phyloP scores from a whole-genome alignment of 805 yeast species.

The Nakazawaea anatomiae region DNA sequence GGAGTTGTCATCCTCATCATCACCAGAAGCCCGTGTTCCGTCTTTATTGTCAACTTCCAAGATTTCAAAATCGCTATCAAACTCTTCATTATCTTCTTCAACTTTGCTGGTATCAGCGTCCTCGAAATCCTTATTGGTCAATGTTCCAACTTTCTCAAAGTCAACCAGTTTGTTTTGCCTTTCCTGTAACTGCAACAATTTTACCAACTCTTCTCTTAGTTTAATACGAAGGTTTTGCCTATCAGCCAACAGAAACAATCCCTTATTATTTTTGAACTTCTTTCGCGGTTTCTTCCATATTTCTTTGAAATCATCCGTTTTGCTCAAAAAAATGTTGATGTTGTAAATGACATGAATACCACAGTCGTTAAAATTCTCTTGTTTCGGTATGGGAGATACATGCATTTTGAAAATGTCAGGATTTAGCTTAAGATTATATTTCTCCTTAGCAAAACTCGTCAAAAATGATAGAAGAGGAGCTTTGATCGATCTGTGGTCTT shows the following conservation, averaged over 20 bases:
- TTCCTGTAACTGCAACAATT: conserved; percentile 22
- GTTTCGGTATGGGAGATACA: conserved; percentile 66
- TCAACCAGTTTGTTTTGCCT: conserved; percentile 17
- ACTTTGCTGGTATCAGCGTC: conserved; percentile 10
- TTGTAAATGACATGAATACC: conserved; percentile 88
- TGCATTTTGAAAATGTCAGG: conserved; percentile 24
- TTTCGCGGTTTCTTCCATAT: conserved; percentile 13
- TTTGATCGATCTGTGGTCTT: conserved; percentile 45
- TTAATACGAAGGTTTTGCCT: conserved; percentile 18
- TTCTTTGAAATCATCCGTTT: conserved; percentile 35
- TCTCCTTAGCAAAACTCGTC: conserved; percentile 64
- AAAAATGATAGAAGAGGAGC: conserved; percentile 54
- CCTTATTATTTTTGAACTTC: conserved; percentile 13
- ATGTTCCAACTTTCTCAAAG: conserved; percentile 19
- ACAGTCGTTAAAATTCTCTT: conserved; percentile 87
- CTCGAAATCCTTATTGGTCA: conserved; percentile 16
- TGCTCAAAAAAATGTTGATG: conserved; percentile 48
- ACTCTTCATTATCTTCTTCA: conserved; percentile 17
- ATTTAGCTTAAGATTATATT: conserved; percentile 28
- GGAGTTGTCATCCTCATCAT: background rate
- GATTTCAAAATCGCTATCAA: conserved; percentile 24
- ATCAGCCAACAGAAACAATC: conserved; percentile 21
- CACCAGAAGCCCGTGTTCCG: background rate
- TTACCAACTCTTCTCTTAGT: conserved; percentile 18
- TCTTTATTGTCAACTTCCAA: background rate